Evolutionary conservation across 164 flowering plant species (phyloP), one percentile per base, ranked within the genome.

Genomic region (Tetracentron sinense): DNA sequence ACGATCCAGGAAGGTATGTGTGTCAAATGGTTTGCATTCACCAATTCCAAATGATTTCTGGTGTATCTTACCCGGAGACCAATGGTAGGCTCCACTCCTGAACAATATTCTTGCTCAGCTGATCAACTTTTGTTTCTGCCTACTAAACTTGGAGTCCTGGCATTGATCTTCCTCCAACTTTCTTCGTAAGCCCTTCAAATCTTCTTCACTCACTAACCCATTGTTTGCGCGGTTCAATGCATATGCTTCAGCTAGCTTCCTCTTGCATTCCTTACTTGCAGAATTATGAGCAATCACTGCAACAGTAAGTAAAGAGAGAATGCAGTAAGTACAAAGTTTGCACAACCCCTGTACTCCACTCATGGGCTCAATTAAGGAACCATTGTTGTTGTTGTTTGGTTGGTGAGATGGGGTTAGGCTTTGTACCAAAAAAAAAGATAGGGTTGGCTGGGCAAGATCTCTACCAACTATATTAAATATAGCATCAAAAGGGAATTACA

Each of bases 211-310:
- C 30, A 84, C 86, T 25, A 55, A 29, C 26, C 89, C 86, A 59
- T 77, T 73, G 56, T 64, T 56, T 56, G 69, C 74, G 38, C 81
- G 75, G 78, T 93, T 89, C 75, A 87, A 63, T 56, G 80, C 86
- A 71, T 89, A 90, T 7, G 98, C 88, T 81, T 83, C 96, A 2
- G 74, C 87, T 78, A 93, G 51, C 75, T 72, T 86, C 70, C 79
- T 76, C 73, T 66, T 80, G 75, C 98, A 93, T 31, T 86, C 97
- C 68, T 90, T 87, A 76, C 87, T 87, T 27, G 91, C 98, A 42
- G 64, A n/a, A 72, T 81, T 90, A 79, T 93, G 98, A 53, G 65
- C 67, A 29, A 89, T 87, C 79, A 93, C 97, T 90, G 87, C 27
- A 73, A 72, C 58, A 65, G 19, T 60, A 29, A 3, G 47, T 19